Percentiles rank a stretch among this genome's conserved stretches.
Conservation (phyloP, 2,329 filamentous ascomycete species). For the Penicillium verrucosum region DNA sequence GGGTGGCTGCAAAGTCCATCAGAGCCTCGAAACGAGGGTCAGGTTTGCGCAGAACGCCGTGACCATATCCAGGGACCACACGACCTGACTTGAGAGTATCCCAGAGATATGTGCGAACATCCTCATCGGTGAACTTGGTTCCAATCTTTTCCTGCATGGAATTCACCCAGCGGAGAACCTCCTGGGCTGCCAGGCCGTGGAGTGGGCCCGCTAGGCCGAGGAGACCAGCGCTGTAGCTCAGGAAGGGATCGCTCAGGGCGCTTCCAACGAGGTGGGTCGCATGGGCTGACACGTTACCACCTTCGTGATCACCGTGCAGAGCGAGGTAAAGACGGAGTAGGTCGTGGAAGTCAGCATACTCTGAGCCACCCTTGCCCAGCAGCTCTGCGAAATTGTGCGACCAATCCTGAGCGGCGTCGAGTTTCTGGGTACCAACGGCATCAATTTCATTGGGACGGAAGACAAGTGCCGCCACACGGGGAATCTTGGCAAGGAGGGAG, state of each 20-base stretch:
- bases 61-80: conserved; percentile 91
- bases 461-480: conserved; percentile 94
- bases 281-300: conserved; percentile 95
- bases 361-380: conserved; percentile 81
- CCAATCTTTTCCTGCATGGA: conserved; percentile 93
- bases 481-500: conserved; percentile 89
- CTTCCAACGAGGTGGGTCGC: conserved; percentile 92
- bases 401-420: conserved; percentile 90
- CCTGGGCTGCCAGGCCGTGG: conserved; percentile 90
- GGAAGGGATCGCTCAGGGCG: conserved; percentile 89
- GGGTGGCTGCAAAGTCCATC: conserved; percentile 87
- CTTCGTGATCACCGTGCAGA: conserved; percentile 96
- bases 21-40: conserved; percentile 94
- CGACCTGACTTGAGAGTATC: conserved; percentile 87
- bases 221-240: conserved; percentile 92
- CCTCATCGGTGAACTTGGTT: conserved; percentile 69
- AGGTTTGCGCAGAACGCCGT: conserved; percentile 93
- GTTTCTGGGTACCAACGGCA: conserved; percentile 68
- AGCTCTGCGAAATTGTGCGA: conserved; percentile 97
- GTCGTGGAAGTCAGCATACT: conserved; percentile 77
- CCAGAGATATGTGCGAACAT: conserved; percentile 90
- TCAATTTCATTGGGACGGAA: conserved; percentile 81
- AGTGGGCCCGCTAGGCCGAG: conserved; percentile 93
- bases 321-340: conserved; percentile 90
- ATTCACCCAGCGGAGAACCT: conserved; percentile 93